Conservation (phyloP, 2,329 filamentous ascomycete genomes). For the Macrophomina tecta region DNA sequence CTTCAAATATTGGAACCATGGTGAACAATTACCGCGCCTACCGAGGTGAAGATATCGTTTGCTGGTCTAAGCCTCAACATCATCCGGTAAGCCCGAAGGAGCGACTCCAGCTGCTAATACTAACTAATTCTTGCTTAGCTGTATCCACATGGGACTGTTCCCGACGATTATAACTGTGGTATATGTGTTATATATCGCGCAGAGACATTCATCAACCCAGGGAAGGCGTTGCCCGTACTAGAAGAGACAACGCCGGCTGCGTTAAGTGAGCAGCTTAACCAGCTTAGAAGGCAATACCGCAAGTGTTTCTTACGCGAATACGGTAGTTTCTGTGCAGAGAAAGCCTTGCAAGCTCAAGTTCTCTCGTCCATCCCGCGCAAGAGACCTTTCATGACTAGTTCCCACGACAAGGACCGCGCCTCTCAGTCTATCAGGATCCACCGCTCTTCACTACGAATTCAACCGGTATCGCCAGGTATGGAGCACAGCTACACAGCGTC, state of each 20-base stretch:
- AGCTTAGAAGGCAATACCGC: neutral
- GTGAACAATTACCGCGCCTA: neutral
- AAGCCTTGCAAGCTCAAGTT: neutral
- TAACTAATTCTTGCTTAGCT: neutral
- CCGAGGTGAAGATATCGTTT: neutral
- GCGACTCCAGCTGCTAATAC: too few relatives aligned
- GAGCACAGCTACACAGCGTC: neutral
- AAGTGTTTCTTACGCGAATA: neutral
- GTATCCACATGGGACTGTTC: neutral
- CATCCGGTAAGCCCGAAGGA: neutral
- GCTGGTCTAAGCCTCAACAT: neutral
- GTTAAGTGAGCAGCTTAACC: neutral
- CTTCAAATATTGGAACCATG: neutral
- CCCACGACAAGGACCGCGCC: neutral
- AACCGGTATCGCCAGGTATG: neutral
- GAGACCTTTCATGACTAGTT: neutral
- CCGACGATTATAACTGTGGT: neutral
- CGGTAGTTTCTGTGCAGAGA: neutral
- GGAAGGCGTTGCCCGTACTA: neutral
- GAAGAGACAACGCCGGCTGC: neutral
- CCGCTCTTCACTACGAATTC: neutral
- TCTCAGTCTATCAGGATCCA: neutral
- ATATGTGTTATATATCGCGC: neutral
- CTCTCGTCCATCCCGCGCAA: neutral
- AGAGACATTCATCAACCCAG: neutral